Percentiles rank a stretch among this genome's conserved stretches.
phyloP scores from a whole-genome alignment of 306 rosid genomes.

The Rosa chinensis region DNA sequence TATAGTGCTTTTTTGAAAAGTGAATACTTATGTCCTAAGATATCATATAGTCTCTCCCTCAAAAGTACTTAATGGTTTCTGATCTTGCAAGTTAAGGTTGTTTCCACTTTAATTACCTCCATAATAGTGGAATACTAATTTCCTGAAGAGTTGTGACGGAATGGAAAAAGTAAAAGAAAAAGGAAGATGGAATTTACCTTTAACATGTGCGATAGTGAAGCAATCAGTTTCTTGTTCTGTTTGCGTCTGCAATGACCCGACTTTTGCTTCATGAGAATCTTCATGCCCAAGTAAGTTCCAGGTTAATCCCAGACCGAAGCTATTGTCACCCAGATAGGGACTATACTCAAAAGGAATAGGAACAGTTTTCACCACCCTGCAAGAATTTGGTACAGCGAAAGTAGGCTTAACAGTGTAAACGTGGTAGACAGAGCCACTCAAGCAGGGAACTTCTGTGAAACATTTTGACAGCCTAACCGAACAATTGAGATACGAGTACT shows the following conservation, averaged over 20 bases:
- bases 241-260: neutral
- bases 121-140: neutral
- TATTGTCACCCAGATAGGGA: slow-evolving; percentile 62
- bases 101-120: neutral
- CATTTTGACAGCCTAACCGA: slow-evolving; percentile 31
- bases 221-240: slow-evolving; percentile 16
- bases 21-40: neutral
- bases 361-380: slow-evolving; percentile 51
- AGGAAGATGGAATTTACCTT: slow-evolving; percentile 34
- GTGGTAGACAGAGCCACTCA: slow-evolving; percentile 46
- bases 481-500: slow-evolving; percentile 64
- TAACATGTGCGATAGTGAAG: slow-evolving; percentile 27
- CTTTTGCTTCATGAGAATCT: slow-evolving; percentile 24
- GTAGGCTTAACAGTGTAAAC: slow-evolving; percentile 64
- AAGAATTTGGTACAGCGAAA: slow-evolving; percentile 43
- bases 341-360: slow-evolving; percentile 69
- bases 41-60: neutral
- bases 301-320: slow-evolving; percentile 69
- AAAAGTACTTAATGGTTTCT: neutral
- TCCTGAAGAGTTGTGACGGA: neutral
- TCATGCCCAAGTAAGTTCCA: slow-evolving; percentile 46
- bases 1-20: neutral
- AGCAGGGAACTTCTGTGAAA: slow-evolving; percentile 58
- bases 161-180: neutral
- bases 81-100: neutral